Percentiles rank a stretch among this genome's conserved stretches.
These are phyloP conservation scores for Thielaviopsis ethacetica DNA, from an alignment of 2,329 filamentous ascomycete genomes.

Conservation along the genomic window DNA sequence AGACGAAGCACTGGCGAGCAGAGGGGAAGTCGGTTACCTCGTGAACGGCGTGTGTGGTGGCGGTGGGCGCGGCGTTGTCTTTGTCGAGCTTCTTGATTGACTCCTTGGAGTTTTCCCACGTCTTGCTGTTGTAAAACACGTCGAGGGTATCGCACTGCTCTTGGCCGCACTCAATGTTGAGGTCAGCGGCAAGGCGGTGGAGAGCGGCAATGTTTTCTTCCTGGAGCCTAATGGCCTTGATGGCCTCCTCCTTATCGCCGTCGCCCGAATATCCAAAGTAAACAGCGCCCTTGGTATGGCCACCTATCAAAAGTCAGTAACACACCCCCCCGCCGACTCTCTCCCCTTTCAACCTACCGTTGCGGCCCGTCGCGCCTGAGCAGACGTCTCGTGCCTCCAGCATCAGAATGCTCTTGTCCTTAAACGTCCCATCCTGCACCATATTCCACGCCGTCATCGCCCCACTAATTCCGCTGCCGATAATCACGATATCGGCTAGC, in stretches of 20 bases:
- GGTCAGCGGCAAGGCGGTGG: constrained; percentile 8
- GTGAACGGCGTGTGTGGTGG: background rate
- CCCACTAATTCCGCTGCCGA: constrained; percentile 39
- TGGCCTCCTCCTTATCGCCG: constrained; percentile 4
- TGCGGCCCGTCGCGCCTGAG: constrained; percentile 22
- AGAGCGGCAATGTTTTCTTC: constrained; percentile 10
- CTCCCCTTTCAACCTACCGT: constrained; percentile 15
- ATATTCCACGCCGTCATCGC: constrained; percentile 21
- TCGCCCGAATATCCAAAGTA: constrained; percentile 6
- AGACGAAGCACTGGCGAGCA: background rate
- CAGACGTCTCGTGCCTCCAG: constrained; percentile 21
- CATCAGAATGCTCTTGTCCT: constrained; percentile 16
- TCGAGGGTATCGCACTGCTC: constrained; percentile 8
- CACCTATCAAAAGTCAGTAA: constrained; percentile 6
- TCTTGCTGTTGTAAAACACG: constrained; percentile 5
- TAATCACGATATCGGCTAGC: constrained; percentile 31
- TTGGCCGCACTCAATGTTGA: constrained; percentile 12
- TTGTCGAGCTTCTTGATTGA: constrained; percentile 1
- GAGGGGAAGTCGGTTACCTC: background rate
- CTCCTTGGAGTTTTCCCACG: constrained; percentile 5
- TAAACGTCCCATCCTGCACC: constrained; percentile 10
- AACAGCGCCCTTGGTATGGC: constrained; percentile 9
- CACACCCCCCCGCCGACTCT: background rate
- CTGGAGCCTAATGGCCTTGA: constrained; percentile 12
- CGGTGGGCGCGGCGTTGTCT: background rate